phyloP scores from a whole-genome alignment of 352 stramenopile species.

The Elongisporangium anandrum region DNA sequence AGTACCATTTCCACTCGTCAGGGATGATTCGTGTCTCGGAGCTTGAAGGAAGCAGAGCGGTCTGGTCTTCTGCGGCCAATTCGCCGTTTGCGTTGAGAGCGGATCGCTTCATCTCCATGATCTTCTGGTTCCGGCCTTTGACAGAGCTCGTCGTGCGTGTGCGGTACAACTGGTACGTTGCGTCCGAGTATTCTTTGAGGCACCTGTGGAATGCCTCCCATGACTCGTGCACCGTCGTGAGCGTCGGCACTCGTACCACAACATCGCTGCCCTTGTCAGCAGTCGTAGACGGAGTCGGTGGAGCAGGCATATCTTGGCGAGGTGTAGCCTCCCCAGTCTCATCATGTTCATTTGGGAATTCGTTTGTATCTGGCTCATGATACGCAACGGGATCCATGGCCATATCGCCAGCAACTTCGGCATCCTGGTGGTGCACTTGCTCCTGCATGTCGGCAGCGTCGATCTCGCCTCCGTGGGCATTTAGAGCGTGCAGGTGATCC shows the following conservation, averaged over 20 bases:
- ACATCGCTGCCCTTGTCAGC: conserved; percentile 19
- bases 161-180: conserved; percentile 69
- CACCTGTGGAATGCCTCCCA: conserved; percentile 68
- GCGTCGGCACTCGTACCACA: conserved; percentile 55
- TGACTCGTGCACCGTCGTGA: conserved; percentile 46
- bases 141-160: conserved; percentile 73
- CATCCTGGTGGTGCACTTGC: not conserved
- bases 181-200: conserved; percentile 57
- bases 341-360: not conserved
- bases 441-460: not conserved
- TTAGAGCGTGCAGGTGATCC: conserved; percentile 2
- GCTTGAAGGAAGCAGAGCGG: not conserved
- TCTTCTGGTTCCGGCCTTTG: conserved; percentile 66
- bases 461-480: conserved; percentile 13
- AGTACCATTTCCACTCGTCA: conserved; percentile 75
- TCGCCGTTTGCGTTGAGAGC: not conserved
- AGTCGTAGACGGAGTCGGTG: not conserved
- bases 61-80: not conserved
- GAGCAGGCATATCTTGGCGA: not conserved
- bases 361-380: not conserved
- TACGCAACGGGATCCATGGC: not conserved
- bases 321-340: not conserved
- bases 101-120: conserved; percentile 33
- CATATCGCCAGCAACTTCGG: not conserved
- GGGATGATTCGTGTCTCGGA: conserved; percentile 37